Base-by-base conservation (phyloP, 2,329 filamentous ascomycete genomes). In the Nigrospora sphaerica region DNA sequence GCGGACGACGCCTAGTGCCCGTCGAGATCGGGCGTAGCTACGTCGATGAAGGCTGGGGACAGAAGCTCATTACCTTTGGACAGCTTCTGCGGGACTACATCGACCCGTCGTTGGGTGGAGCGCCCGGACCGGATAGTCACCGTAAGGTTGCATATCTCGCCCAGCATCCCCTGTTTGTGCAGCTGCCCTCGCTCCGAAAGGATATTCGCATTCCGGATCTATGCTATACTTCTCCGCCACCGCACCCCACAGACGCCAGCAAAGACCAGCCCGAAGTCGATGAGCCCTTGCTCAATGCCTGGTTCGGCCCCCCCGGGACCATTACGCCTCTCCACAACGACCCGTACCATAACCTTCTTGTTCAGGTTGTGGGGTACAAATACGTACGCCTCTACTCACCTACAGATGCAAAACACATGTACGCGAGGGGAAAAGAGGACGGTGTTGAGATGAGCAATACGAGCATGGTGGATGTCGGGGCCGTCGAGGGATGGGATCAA, bases 391-490 rank as follows among this genome's bases (percentile, higher is more conserved):
- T 97, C 2, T 97, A 96, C 62, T 74, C 84, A 1, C 91, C 92
- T 0, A 62, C 64, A 14, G 74, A 83, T 39, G 81, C 77, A 5
- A 54, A 61, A 2, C 68, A 63, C 4, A 66, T 95, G 59, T 77
- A 81, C 46, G 81, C 88, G 0, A 70, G 80, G 28, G 76, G 78
- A 0, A 62, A 71, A 2, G 84, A 87, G 52, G 75, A 76, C 23
- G 86, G 86, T 0, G 82, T 97, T 18, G 85, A 95, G 62, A 96
- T 97, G 91, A 83, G 81, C 17, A 98, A 98, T 61, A 97, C 92
- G 1, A 95, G 88, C 44, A 61, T 69, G 35, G 69, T 95, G 12
- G 92, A 97, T 59, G 66, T 97, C 1, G 86, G 85, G 2, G 73
- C 81, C 28, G 62, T 88, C 41, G 77, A 88, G 64, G 80, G 77